phyloP scores from a whole-genome alignment of 2,329 filamentous ascomycete species.

The Hirsutella thompsonii region DNA sequence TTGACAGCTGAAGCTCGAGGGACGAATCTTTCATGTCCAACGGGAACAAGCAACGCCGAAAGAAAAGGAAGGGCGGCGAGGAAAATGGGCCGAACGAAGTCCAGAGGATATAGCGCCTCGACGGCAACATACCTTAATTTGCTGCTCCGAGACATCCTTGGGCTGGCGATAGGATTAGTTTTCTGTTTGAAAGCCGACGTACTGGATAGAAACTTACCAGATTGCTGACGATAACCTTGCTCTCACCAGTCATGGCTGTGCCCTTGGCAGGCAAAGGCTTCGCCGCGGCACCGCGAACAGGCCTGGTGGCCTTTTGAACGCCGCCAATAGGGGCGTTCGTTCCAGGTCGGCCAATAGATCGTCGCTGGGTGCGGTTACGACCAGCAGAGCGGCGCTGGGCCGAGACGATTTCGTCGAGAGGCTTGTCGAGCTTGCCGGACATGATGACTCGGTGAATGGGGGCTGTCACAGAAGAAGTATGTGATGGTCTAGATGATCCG shows the following conservation, averaged over 20 bases:
- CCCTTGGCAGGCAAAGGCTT: constrained; percentile 55
- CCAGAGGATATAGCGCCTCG: constrained; percentile 57
- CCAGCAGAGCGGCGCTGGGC: constrained; percentile 50
- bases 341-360: constrained; percentile 37
- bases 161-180: constrained; percentile 44
- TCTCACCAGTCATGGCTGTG: constrained; percentile 52
- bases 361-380: constrained; percentile 37
- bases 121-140: constrained; percentile 99
- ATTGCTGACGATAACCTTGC: constrained; percentile 98
- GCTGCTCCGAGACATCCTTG: constrained; percentile 86
- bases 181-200: background rate
- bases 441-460: constrained; percentile 37
- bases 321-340: constrained; percentile 67
- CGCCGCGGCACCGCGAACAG: constrained; percentile 42
- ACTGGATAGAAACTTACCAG: constrained; percentile 63
- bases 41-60: constrained; percentile 11
- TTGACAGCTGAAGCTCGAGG: background rate
- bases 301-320: constrained; percentile 64
- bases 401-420: constrained; percentile 93
- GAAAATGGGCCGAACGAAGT: constrained; percentile 52
- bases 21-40: constrained; percentile 3
- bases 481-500: background rate
- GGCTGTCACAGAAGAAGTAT: background rate
- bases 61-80: constrained; percentile 23
- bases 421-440: constrained; percentile 93